These are phyloP conservation scores for Melampsora americana DNA, from an alignment of 1,284 basidiomycete species.

Conservation along the genomic window DNA sequence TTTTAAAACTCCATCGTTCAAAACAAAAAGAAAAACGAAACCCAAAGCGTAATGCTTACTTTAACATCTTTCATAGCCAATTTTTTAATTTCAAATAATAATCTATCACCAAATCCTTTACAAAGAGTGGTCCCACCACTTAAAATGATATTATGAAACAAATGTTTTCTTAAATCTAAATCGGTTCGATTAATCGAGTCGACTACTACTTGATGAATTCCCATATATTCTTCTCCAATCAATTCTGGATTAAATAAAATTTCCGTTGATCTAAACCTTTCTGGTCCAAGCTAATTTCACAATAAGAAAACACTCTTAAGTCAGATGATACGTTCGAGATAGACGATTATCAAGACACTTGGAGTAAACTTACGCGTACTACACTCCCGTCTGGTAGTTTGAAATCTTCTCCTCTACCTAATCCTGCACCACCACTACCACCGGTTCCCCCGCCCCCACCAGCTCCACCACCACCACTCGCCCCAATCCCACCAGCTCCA, in stretches of 20 bases:
- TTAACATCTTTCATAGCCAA: slow-evolving; percentile 94
- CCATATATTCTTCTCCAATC: slow-evolving; percentile 91
- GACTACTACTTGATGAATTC: slow-evolving; percentile 80
- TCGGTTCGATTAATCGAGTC: slow-evolving; percentile 64
- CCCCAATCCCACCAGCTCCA: slow-evolving; percentile 6
- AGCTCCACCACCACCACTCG: slow-evolving; percentile 67
- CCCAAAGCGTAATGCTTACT: neutral
- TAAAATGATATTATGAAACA: slow-evolving; percentile 95
- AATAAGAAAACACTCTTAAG: slow-evolving; percentile 17
- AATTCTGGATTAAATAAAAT: slow-evolving; percentile 97
- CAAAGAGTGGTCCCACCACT: slow-evolving; percentile 94
- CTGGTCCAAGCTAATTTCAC: slow-evolving; percentile 74
- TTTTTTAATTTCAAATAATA: slow-evolving; percentile 93
- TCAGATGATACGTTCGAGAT: slow-evolving; percentile 6
- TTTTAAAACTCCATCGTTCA: neutral
- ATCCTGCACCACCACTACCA: slow-evolving; percentile 45
- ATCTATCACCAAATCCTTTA: slow-evolving; percentile 89
- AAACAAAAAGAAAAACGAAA: neutral
- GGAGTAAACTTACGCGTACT: slow-evolving; percentile 60
- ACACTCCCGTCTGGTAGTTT: slow-evolving; percentile 91
- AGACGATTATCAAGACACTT: slow-evolving; percentile 11
- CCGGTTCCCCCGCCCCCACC: slow-evolving; percentile 79
- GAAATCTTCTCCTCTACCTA: slow-evolving; percentile 78
- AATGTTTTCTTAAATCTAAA: slow-evolving; percentile 82
- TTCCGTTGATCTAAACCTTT: slow-evolving; percentile 95